Evolutionary conservation across 225 moss, liverwort and hornwort genomes (phyloP), one percentile per base, ranked within the genome.

Genomic region (Pleurozium schreberi): DNA sequence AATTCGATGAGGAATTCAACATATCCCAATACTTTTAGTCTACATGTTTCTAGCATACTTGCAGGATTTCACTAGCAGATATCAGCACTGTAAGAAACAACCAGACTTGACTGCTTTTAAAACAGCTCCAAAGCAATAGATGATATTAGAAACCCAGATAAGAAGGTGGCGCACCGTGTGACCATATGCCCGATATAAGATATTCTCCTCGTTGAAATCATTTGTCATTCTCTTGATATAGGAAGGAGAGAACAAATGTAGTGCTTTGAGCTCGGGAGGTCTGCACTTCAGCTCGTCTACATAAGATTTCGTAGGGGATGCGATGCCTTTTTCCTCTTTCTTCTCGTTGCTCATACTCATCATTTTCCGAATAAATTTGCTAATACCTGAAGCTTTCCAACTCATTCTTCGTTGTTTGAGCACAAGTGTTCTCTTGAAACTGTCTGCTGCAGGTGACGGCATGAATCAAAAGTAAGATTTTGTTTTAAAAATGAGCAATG

Each of bases 181-280:
- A 64, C 91, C 94, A 17, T 34, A n/a, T n/a, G n/a, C 38, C 64
- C 88, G 21, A 4, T 7, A 87, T 47, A 96, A n/a, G 70, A 91
- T 91, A 52, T 92, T 91, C 79, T 84, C 79, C 40, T 65, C 78
- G 49, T 57, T 75, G 85, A 96, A 98, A 76, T 93, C 68, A 49
- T 90, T 74, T 27, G 97, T 98, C 61, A 95, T 94, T 50, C 78
- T 93, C 92, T 85, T 94, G n/a, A 98, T 91, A 55, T 96, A 93
- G 7, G 86, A 91, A 67, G 89, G 89, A 58, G 94, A 88, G 84
- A 98, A 96, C 88, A 83, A 91, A 30, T 90, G 93, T 62, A 55
- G 61, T 25, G 4, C 20, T 45, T 45, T 4, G 33, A 81, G 81
- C 49, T 64, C 18, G 7, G 23, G 22, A 80, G 4, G 40, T 28